Percentiles rank a stretch among this genome's conserved stretches.
These are phyloP conservation scores for Myxozyma lipomycoides DNA, from an alignment of 805 yeast species.

Conservation along the genomic window DNA sequence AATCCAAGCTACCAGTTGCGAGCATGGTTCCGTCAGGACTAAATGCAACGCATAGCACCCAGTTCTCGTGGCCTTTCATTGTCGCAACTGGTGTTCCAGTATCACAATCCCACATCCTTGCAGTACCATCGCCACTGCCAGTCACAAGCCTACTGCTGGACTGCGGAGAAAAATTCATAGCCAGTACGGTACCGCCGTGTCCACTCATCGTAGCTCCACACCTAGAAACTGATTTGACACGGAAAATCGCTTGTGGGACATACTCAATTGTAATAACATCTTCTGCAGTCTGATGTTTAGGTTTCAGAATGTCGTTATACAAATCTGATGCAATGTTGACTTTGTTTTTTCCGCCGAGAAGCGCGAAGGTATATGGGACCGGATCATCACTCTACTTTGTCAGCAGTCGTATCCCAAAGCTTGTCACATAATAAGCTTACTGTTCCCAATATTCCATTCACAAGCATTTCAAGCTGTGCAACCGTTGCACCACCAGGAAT, in stretches of 20 bases:
- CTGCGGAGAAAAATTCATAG: constrained; percentile 90
- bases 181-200: constrained; percentile 88
- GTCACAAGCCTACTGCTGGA: constrained; percentile 56
- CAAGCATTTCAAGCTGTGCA: constrained; percentile 78
- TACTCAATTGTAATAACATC: constrained; percentile 86
- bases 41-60: constrained; percentile 91
- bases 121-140: constrained; percentile 95
- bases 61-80: constrained; percentile 77
- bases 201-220: constrained; percentile 91
- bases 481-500: constrained; percentile 89
- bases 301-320: constrained; percentile 76
- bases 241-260: constrained; percentile 93
- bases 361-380: constrained; percentile 81
- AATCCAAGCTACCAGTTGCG: constrained; percentile 97
- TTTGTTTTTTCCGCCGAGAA: constrained; percentile 43
- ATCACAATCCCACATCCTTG: constrained; percentile 94
- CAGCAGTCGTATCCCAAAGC: neutral
- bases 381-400: constrained; percentile 56
- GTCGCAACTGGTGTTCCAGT: constrained; percentile 87
- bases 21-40: constrained; percentile 86
- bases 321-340: constrained; percentile 75
- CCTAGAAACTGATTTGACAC: constrained; percentile 85
- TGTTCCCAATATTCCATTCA: constrained; percentile 67
- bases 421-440: too few species aligned
- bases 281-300: constrained; percentile 84